These are phyloP conservation scores for Bryoglossum gracile DNA, from an alignment of 495 filamentous ascomycete species.

Conservation along the genomic window DNA sequence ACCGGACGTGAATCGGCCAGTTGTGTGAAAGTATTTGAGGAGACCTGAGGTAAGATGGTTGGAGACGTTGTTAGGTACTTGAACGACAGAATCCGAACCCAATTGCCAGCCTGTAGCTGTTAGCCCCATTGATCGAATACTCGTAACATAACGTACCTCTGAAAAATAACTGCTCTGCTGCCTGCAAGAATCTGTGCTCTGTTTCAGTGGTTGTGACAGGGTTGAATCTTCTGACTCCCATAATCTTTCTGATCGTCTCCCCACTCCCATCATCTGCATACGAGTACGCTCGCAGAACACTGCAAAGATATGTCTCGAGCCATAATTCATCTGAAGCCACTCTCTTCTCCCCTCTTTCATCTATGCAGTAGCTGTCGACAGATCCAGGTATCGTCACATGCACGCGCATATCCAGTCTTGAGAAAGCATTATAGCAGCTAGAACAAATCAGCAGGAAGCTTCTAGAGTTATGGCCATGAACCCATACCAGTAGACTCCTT, in stretches of 20 bases:
- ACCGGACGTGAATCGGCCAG: slow-evolving; percentile 87
- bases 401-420: slow-evolving; percentile 94
- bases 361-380: slow-evolving; percentile 92
- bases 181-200: slow-evolving; percentile 92
- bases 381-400: slow-evolving; percentile 93
- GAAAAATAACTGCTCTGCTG: slow-evolving; percentile 92
- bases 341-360: slow-evolving; percentile 90
- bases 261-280: slow-evolving; percentile 94
- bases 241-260: slow-evolving; percentile 85
- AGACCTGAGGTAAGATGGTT: slow-evolving; percentile 90
- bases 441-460: slow-evolving; percentile 4
- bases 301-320: slow-evolving; percentile 96
- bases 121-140: not conserved
- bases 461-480: slow-evolving; percentile 8
- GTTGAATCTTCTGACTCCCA: slow-evolving; percentile 92
- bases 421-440: slow-evolving; percentile 99
- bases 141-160: slow-evolving; percentile 48
- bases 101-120: slow-evolving; percentile 71
- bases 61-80: slow-evolving; percentile 94
- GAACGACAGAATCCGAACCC: slow-evolving; percentile 93
- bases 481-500: slow-evolving; percentile 85
- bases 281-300: slow-evolving; percentile 83
- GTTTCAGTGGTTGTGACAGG: slow-evolving; percentile 95
- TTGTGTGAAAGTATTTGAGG: slow-evolving; percentile 94
- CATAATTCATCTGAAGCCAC: slow-evolving; percentile 87